Evolutionary conservation across 371 early-diverging fungal genomes (phyloP).

Genomic region (Zopfochytrium polystomum): DNA sequence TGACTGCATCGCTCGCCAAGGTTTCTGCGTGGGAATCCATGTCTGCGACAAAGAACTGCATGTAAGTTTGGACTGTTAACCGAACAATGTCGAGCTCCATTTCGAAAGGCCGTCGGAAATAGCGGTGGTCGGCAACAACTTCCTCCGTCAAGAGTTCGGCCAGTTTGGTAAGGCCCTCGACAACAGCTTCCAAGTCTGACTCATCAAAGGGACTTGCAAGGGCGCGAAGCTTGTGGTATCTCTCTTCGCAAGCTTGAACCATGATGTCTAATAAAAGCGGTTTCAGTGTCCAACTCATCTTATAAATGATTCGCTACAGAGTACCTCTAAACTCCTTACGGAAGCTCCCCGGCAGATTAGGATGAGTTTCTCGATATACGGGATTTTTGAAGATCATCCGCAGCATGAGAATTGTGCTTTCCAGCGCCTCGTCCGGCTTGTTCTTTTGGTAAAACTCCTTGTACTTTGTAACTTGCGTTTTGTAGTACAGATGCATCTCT

Average conservation of each 20-base stretch:
- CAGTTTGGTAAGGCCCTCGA: constrained; percentile 38
- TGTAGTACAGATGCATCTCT: constrained; percentile 37
- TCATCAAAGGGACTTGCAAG: constrained; percentile 40
- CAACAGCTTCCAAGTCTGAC: constrained; percentile 36
- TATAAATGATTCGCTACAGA: too few species aligned
- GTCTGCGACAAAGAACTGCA: constrained; percentile 31
- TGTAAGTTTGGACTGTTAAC: constrained; percentile 37
- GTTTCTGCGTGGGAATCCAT: constrained; percentile 29
- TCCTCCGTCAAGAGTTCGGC: constrained; percentile 41
- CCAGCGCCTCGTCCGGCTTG: constrained; percentile 38
- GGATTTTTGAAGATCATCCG: constrained; percentile 41
- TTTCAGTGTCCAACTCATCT: too few species aligned
- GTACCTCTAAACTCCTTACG: too few species aligned
- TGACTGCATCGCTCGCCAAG: constrained; percentile 23
- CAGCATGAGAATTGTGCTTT: constrained; percentile 37
- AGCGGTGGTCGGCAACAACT: constrained; percentile 41
- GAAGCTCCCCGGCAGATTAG: constrained; percentile 36
- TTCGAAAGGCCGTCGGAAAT: constrained; percentile 34
- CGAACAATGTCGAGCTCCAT: constrained; percentile 41
- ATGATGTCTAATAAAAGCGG: too few species aligned
- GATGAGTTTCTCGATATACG: constrained; percentile 38
- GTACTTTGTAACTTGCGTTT: constrained; percentile 40
- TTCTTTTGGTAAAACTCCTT: constrained; percentile 45
- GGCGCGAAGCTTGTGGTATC: constrained; percentile 37
- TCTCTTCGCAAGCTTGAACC: constrained; percentile 24